Conservation (phyloP, 1,284 basidiomycete species). For the Trichosporon ovoides region DNA sequence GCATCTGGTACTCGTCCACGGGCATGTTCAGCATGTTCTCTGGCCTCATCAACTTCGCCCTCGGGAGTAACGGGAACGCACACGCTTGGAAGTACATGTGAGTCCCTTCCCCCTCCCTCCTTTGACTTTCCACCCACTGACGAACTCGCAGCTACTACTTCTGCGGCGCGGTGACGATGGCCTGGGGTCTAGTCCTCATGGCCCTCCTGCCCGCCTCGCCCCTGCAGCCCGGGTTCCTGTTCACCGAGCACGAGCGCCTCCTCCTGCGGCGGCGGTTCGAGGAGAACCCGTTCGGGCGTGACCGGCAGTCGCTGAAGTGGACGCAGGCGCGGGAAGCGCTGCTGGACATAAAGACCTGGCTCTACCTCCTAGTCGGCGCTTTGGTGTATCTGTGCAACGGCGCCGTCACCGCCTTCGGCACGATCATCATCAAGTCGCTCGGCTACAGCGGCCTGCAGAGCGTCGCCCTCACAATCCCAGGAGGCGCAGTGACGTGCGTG, state of each 20-base stretch:
- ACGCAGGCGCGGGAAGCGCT: constrained; percentile 50
- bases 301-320: constrained; percentile 41
- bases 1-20: constrained; percentile 53
- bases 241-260: constrained; percentile 42
- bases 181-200: constrained; percentile 49
- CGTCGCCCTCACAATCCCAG: constrained; percentile 50
- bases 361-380: constrained; percentile 49
- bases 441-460: constrained; percentile 51
- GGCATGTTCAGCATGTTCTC: constrained; percentile 49
- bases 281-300: constrained; percentile 39
- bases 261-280: constrained; percentile 46
- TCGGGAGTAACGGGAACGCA: constrained; percentile 45
- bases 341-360: constrained; percentile 51
- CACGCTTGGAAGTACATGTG: constrained; percentile 53
- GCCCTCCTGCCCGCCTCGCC: constrained; percentile 51
- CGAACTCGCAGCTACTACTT: constrained; percentile 49
- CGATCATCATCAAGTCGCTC: constrained; percentile 50
- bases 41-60: constrained; percentile 52
- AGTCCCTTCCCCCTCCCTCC: too few species aligned
- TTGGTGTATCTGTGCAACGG: constrained; percentile 46
- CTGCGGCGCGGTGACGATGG: constrained; percentile 51
- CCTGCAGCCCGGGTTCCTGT: constrained; percentile 40
- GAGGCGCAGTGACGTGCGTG: constrained; percentile 50
- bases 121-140: too few species aligned
- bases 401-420: constrained; percentile 51